phyloP scores from a whole-genome alignment of 345 rosid species.

The Luvunga scandens region DNA sequence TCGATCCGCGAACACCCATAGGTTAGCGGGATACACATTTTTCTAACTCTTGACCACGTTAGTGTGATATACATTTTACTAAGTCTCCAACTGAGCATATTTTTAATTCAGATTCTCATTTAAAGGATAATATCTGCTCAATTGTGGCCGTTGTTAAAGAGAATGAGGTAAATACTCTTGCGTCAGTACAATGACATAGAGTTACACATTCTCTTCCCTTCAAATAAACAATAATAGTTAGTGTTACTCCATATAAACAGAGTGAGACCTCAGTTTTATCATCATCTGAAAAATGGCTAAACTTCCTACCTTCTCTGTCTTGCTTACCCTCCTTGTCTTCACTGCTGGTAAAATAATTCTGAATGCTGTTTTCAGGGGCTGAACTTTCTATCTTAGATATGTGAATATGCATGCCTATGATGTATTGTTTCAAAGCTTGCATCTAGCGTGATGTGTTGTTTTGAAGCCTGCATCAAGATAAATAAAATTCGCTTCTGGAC shows the following conservation, averaged over 20 bases:
- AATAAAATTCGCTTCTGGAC: too few relatives aligned
- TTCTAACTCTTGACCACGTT: background rate
- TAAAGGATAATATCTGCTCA: background rate
- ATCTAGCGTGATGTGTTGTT: too few relatives aligned
- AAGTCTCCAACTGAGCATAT: background rate
- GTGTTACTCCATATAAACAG: background rate
- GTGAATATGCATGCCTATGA: too few relatives aligned
- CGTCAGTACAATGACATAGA: background rate
- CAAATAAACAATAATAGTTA: background rate
- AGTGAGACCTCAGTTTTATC: background rate
- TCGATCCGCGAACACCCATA: too few relatives aligned
- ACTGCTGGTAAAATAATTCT: constrained; percentile 11
- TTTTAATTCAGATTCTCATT: background rate
- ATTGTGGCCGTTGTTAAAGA: background rate
- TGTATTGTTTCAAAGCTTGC: too few relatives aligned
- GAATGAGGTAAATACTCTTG: background rate
- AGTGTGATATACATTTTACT: background rate
- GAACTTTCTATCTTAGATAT: too few relatives aligned
- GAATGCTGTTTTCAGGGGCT: background rate
- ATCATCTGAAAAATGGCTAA: constrained; percentile 18
- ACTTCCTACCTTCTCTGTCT: background rate
- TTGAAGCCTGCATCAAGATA: too few relatives aligned
- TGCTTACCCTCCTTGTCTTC: constrained; percentile 18
- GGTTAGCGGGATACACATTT: background rate
- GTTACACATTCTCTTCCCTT: background rate